phyloP scores from a whole-genome alignment of 352 stramenopile species.

The Globisporangium paddicum region DNA sequence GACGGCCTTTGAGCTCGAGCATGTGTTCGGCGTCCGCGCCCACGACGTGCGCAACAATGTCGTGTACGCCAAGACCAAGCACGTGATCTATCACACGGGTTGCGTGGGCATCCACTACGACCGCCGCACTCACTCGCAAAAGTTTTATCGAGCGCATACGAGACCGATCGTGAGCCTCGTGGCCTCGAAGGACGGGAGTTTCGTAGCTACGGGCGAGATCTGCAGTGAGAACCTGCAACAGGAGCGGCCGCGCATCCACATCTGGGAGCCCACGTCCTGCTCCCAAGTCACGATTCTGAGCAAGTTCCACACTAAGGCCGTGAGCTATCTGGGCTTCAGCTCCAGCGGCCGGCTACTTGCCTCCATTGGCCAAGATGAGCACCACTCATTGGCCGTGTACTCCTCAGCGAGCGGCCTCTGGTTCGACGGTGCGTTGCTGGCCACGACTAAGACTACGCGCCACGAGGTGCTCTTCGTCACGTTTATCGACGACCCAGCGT shows the following conservation, averaged over 20 bases:
- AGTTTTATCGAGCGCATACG: slow-evolving; percentile 57
- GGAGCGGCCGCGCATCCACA: slow-evolving; percentile 60
- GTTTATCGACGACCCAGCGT: slow-evolving; percentile 44
- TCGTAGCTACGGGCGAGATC: slow-evolving; percentile 73
- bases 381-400: slow-evolving; percentile 73
- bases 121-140: slow-evolving; percentile 55
- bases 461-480: slow-evolving; percentile 54
- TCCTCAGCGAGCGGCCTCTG: slow-evolving; percentile 47
- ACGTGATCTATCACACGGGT: slow-evolving; percentile 56
- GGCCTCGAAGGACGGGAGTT: slow-evolving; percentile 38
- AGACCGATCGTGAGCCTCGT: slow-evolving; percentile 56
- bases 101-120: slow-evolving; percentile 70
- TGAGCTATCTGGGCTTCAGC: slow-evolving; percentile 64
- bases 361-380: slow-evolving; percentile 66
- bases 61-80: slow-evolving; percentile 60
- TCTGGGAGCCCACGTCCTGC: slow-evolving; percentile 71
- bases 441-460: slow-evolving; percentile 41
- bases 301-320: slow-evolving; percentile 60
- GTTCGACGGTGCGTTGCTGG: slow-evolving; percentile 58
- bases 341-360: slow-evolving; percentile 39
- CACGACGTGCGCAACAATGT: slow-evolving; percentile 59
- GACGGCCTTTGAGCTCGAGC: slow-evolving; percentile 50
- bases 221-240: slow-evolving; percentile 44
- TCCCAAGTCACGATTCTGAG: slow-evolving; percentile 40
- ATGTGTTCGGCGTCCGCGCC: slow-evolving; percentile 56